phyloP scores from a whole-genome alignment of 768 basidiomycete genomes.

The Auricularia sp. region DNA sequence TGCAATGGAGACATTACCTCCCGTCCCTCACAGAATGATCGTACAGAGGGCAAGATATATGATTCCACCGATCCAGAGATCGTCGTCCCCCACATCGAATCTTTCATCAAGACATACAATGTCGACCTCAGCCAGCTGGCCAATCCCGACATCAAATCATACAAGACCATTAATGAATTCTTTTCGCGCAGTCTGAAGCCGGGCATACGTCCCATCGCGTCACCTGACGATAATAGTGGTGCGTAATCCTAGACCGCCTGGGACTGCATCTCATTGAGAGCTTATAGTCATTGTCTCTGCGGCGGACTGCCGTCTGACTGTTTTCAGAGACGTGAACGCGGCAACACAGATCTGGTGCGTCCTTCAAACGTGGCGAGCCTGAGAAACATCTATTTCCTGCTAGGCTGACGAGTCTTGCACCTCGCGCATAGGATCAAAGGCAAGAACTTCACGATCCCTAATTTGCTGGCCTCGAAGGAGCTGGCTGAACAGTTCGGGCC shows the following conservation, averaged over 20 bases:
- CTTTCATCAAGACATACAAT: slow-evolving; percentile 46
- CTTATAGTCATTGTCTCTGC: slow-evolving; percentile 42
- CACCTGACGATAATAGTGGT: slow-evolving; percentile 34
- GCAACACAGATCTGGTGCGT: slow-evolving; percentile 62
- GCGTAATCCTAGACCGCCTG: too few species aligned
- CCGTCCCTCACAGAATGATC: neutral
- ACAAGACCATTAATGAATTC: slow-evolving; percentile 70
- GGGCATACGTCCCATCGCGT: slow-evolving; percentile 51
- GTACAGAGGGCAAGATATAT: slow-evolving; percentile 45
- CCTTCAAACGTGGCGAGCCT: neutral
- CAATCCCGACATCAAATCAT: slow-evolving; percentile 49
- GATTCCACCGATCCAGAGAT: slow-evolving; percentile 38
- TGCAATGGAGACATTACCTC: neutral
- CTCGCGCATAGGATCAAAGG: slow-evolving; percentile 51
- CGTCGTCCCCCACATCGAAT: slow-evolving; percentile 27
- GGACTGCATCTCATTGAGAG: too few species aligned
- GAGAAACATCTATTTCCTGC: neutral
- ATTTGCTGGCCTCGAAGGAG: slow-evolving; percentile 33
- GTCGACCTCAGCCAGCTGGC: slow-evolving; percentile 52
- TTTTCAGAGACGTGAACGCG: slow-evolving; percentile 45
- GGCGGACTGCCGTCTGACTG: slow-evolving; percentile 68
- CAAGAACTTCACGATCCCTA: slow-evolving; percentile 52
- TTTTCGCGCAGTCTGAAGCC: slow-evolving; percentile 56
- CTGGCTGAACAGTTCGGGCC: slow-evolving; percentile 29
- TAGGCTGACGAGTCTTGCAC: neutral